Conservation (phyloP, 2,329 filamentous ascomycete genomes). For the Beauveria scarabaeidicola region DNA sequence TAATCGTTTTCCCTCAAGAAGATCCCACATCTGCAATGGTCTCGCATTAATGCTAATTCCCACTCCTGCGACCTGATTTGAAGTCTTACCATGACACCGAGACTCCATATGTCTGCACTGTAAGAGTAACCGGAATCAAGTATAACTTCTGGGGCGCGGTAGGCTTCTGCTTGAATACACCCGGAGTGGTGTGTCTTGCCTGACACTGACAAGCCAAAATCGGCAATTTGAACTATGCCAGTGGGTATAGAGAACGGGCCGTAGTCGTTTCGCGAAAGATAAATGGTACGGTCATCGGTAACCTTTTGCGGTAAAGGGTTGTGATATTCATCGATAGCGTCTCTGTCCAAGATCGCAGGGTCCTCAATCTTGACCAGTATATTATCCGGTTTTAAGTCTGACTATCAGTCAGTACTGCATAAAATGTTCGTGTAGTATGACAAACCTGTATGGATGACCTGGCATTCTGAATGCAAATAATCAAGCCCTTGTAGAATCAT, state of each 20-base stretch:
- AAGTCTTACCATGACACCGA: slow-evolving; percentile 16
- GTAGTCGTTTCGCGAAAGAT: slow-evolving; percentile 18
- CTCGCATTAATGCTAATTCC: background rate
- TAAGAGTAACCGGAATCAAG: slow-evolving; percentile 16
- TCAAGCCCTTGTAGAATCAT: slow-evolving; percentile 18
- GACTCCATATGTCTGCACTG: slow-evolving; percentile 18
- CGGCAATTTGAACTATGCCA: slow-evolving; percentile 15
- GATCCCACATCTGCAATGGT: background rate
- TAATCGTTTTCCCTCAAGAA: background rate
- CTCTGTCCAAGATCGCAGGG: slow-evolving; percentile 12
- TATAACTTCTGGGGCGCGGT: slow-evolving; percentile 17
- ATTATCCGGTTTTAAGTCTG: background rate
- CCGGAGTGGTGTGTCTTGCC: slow-evolving; percentile 3
- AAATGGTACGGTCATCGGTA: slow-evolving; percentile 13
- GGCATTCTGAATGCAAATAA: slow-evolving; percentile 18
- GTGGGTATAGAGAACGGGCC: slow-evolving; percentile 13
- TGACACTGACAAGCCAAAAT: slow-evolving; percentile 15
- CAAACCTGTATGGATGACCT: slow-evolving; percentile 17
- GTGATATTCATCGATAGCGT: slow-evolving; percentile 16
- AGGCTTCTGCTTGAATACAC: slow-evolving; percentile 14
- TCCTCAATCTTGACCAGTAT: background rate
- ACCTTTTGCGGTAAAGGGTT: slow-evolving; percentile 17
- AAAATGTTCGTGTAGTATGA: background rate
- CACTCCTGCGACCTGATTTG: background rate
- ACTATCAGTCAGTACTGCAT: background rate